Evolutionary conservation across 257 asterid species (phyloP).

Genomic region (Cynanchum wilfordii): DNA sequence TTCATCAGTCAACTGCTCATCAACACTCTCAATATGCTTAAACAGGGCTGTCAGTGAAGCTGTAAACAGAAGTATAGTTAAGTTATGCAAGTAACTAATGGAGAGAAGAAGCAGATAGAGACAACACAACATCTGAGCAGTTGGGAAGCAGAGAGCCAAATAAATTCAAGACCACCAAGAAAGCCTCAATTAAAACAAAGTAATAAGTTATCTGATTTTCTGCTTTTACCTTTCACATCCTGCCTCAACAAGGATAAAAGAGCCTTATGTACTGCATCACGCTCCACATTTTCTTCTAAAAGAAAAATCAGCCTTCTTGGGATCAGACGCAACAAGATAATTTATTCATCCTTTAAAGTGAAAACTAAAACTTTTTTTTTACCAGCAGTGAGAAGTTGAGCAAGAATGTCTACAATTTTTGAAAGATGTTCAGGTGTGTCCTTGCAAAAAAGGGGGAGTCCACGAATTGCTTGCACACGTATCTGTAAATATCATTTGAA

Average conservation of each 20-base stretch:
- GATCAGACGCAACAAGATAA: constrained; percentile 11
- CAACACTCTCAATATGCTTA: constrained; percentile 89
- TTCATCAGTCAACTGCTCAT: constrained; percentile 84
- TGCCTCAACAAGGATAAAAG: constrained; percentile 86
- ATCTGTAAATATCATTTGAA: constrained; percentile 36
- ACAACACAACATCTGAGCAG: background rate
- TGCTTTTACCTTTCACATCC: constrained; percentile 66
- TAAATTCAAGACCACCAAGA: background rate
- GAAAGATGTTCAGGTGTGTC: constrained; percentile 95
- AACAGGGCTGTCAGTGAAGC: constrained; percentile 89
- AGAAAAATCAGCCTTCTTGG: constrained; percentile 10
- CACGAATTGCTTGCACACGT: constrained; percentile 94
- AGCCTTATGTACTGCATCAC: constrained; percentile 95
- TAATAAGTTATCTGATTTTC: background rate
- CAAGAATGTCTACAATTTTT: constrained; percentile 89
- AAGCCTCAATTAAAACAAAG: background rate
- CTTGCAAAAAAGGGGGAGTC: constrained; percentile 96
- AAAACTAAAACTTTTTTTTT: constrained; percentile 25
- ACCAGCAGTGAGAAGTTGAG: constrained; percentile 96
- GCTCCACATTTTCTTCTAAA: constrained; percentile 92
- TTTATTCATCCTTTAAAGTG: background rate
- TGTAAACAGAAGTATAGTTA: constrained; percentile 38
- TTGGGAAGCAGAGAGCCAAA: background rate
- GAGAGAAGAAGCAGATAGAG: background rate
- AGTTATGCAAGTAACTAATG: background rate